Evolutionary conservation across 225 moss, liverwort and hornwort species (phyloP), one percentile per base, ranked within the genome.

Genomic region (Bryoerythrophyllum caledonicum): DNA sequence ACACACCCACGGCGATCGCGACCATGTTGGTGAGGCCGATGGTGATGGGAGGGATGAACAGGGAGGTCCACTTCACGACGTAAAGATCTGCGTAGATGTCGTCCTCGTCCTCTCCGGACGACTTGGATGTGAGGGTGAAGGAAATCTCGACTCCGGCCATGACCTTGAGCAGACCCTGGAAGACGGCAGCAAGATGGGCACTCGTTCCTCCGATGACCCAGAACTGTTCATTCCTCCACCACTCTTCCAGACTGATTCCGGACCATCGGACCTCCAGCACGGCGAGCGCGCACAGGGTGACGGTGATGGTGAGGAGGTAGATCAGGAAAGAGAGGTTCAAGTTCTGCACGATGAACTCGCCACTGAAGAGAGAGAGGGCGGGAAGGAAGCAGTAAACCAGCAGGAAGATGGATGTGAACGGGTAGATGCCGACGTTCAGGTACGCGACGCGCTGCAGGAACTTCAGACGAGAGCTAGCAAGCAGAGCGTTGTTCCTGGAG

Each of bases 121-220:
- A 79, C 74, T 96, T 96, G 5, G 95, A 90, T 6, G 95, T 96
- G 2, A 96, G 82, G 23, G 93, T 96, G 82, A 96, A 96, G 21
- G 95, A 96, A 72, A 96, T 96, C 46, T 96, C 95, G 4, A 96
- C 95, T 32, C 95, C 95, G 1, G 95, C 95, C 66, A 93, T 76
- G 49, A 96, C 93, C 80, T 96, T 96, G 10, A 96, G 89, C 65
- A 96, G 78, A 67, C 95, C 95, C 78, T 96, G 95, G 61, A 91
- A 84, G 49, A 96, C 95, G 52, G 95, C 95, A 56, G 93, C 95
- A 55, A 96, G 81, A 85, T 96, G 95, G 66, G 95, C 95, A 74
- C 95, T 96, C 0, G 93, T 96, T 19, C 95, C 95, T 75, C 95
- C 95, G 6, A 96, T 96, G 19, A 96, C 95, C 95, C 95, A 95